Base-by-base conservation (phyloP, 2,329 filamentous ascomycete genomes). In the Exophiala oligosperma region DNA sequence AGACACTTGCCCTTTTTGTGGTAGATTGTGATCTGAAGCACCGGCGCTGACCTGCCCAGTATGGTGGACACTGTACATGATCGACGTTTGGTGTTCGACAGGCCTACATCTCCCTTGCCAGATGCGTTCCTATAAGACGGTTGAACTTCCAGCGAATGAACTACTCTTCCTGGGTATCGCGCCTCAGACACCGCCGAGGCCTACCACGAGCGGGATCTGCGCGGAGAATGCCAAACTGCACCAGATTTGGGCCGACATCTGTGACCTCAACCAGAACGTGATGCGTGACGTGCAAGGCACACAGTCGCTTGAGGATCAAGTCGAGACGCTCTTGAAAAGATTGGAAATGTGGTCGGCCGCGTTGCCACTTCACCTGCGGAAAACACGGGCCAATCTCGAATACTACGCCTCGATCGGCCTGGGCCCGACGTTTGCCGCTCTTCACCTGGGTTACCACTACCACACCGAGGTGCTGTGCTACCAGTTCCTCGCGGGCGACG, bases 381-480 rank as follows among this genome's bases (percentile, higher is more conserved):
- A 77, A 51, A 76, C 70, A 0, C 68, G 67, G 1, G 68, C 68
- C 26, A 79, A 78, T 52, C 66, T 79, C 4, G 62, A 68, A 3
- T 61, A 63, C 7, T 76, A 73, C 52, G 65, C 71, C 17, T 61
- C 65, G 0, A 65, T 72, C 40, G 74, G 76, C 2, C 70, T 77
- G 2, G 77, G 77, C 5, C 68, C 73, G 4, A 69, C 73, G 12
- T 79, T 78, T 51, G 72, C 75, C 1, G 75, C 75, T 1, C 68
- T 80, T 2, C 74, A 80, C 59, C 66, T 79, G 2, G 76, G 77
- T 2, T 79, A 78, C 57, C 74, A 79, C 49, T 73, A 80, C 60
- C 78, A 75, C 57, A 70, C 72, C 3, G 74, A 77, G 49, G 69
- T 79, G 14, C 72, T 80, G 2, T 77, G 74, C 65, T 80, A 79